Base-by-base conservation (phyloP, 805 yeast species). In the Dipodascus albidus region DNA sequence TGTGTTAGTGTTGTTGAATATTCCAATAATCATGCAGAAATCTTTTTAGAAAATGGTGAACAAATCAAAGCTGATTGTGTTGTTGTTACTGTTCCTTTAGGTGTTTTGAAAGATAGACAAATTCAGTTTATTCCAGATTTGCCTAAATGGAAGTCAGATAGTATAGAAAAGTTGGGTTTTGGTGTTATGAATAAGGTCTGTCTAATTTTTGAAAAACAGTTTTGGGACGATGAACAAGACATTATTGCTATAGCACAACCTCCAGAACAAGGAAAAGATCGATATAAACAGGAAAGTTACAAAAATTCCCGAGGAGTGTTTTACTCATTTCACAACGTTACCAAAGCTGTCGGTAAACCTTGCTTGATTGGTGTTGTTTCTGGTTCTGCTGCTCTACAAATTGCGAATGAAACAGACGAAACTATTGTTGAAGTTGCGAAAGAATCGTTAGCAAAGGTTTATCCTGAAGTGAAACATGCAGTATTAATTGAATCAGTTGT, bases 121-220 rank as follows among this genome's bases (percentile, higher is more conserved):
- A 57, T 72, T 24, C 71, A 68, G 57, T 72, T 72, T 50, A 66
- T 67, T 23, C 76, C 76, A 1, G 73, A 70, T 42, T 55, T 72
- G 14, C 75, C 75, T 9, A 69, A 67, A 47, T 65, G 71, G 69
- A 72, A 72, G 53, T 52, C 62, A 6, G 69, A 69, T 52, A 67
- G 73, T 42, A 71, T 72, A 23, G 67, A 65, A 50, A 59, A 72
- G 1, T 60, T 72, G 2, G 74, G 71, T 2, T 70, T 65, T 48
- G 75, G 75, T 2, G 68, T 64, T 4, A 62, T 67, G 21, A 72
- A 72, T 60, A 72, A 72, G 54, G 64, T 70, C 1, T 65, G 67
- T 4, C 61, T 71, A 35, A 64, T 70, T 6, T 71, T 67, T 53
- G 70, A 70, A 41, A 57, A 56, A 41, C 62, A 62, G 6, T 72